Evolutionary conservation across 768 basidiomycete species (phyloP).

Genomic region (Cantharellus cinnabarinus): DNA sequence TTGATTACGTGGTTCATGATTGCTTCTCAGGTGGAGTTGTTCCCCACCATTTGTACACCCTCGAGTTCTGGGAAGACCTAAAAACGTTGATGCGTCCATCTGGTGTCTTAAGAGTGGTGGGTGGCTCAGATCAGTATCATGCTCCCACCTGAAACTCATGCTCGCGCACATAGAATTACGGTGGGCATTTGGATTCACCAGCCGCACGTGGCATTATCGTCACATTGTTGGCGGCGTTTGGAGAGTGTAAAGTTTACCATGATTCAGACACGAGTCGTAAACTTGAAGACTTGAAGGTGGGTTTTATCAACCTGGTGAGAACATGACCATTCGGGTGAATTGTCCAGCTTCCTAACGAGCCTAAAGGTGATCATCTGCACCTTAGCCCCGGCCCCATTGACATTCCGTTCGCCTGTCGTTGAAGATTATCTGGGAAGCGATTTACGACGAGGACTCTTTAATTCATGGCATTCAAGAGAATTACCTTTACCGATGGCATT

Average conservation of each 20-base stretch:
- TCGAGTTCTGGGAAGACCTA: conserved; percentile 64
- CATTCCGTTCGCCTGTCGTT: conserved; percentile 34
- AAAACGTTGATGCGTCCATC: conserved; percentile 41
- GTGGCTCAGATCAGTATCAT: conserved; percentile 12
- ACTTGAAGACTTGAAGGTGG: not conserved
- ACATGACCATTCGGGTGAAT: too few relatives aligned
- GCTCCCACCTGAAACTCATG: not conserved
- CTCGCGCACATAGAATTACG: conserved; percentile 45
- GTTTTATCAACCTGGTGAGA: not conserved
- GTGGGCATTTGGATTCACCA: conserved; percentile 41
- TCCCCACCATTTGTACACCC: conserved; percentile 64
- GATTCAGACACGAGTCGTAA: conserved; percentile 24
- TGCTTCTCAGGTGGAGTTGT: conserved; percentile 91
- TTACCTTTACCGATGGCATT: conserved; percentile 22
- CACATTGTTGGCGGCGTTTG: conserved; percentile 54
- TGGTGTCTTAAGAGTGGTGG: conserved; percentile 64
- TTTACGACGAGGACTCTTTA: conserved; percentile 40
- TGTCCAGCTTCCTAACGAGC: not conserved
- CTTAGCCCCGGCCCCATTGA: conserved; percentile 28
- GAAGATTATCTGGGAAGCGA: conserved; percentile 50
- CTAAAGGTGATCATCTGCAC: conserved; percentile 70
- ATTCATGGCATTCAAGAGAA: conserved; percentile 32
- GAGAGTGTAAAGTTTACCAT: conserved; percentile 64
- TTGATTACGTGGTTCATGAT: conserved; percentile 51
- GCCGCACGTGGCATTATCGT: conserved; percentile 43